Conservation (phyloP, 1,284 basidiomycete species). For the Pisolithus thermaeus region DNA sequence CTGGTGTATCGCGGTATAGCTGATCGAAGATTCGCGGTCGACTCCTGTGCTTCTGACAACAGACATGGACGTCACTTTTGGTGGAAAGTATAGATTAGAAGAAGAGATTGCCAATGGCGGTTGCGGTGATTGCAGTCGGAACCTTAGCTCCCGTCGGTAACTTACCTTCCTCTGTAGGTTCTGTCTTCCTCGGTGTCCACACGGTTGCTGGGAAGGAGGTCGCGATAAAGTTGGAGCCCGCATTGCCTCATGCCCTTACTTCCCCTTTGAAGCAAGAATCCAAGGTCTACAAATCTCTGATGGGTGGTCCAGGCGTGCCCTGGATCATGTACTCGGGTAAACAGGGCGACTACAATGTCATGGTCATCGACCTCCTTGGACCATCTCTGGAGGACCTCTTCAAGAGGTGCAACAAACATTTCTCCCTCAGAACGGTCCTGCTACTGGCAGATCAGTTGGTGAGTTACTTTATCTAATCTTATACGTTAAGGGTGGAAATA, state of each 20-base stretch:
- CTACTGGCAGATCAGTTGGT: slow-evolving; percentile 90
- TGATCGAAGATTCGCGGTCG: not conserved
- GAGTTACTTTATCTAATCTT: slow-evolving; percentile 24
- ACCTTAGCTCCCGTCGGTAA: slow-evolving; percentile 3
- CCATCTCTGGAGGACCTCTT: slow-evolving; percentile 93
- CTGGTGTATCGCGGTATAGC: not conserved
- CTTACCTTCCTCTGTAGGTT: slow-evolving; percentile 43
- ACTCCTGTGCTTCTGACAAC: slow-evolving; percentile 8
- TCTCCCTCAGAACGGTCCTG: slow-evolving; percentile 89
- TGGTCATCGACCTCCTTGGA: slow-evolving; percentile 94
- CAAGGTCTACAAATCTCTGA: slow-evolving; percentile 88
- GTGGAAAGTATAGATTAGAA: slow-evolving; percentile 89
- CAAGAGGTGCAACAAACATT: slow-evolving; percentile 91
- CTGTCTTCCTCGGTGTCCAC: slow-evolving; percentile 93
- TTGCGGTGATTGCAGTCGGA: slow-evolving; percentile 59
- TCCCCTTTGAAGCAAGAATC: slow-evolving; percentile 87
- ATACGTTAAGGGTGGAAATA: not conserved
- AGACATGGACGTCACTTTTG: slow-evolving; percentile 70
- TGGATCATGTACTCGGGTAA: slow-evolving; percentile 95
- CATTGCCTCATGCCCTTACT: slow-evolving; percentile 46
- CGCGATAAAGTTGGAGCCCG: slow-evolving; percentile 94
- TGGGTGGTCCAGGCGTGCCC: slow-evolving; percentile 90
- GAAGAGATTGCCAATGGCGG: slow-evolving; percentile 95
- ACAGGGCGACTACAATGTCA: slow-evolving; percentile 94
- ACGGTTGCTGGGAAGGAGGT: slow-evolving; percentile 95